Percentiles rank a stretch among this genome's conserved stretches.
These are phyloP conservation scores for Rhododendron henanense DNA, from an alignment of 148 eudicot species.

Conservation along the genomic window DNA sequence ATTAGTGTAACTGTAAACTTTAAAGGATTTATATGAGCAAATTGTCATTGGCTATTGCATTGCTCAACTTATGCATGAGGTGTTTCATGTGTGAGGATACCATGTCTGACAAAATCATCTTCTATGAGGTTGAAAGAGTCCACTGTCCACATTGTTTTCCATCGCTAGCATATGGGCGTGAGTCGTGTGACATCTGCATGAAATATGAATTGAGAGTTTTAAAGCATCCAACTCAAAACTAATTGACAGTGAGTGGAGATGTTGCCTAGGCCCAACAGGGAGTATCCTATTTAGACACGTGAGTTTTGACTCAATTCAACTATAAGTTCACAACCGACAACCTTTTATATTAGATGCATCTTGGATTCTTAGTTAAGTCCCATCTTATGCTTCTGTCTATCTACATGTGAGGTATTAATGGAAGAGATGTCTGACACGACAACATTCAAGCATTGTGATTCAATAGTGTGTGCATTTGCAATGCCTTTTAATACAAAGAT, in stretches of 20 bases:
- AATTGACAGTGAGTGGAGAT: not conserved
- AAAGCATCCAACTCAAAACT: not conserved
- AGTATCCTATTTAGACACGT: not conserved
- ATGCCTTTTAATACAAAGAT: not conserved
- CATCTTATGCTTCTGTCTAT: not conserved
- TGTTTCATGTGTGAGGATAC: not conserved
- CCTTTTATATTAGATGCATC: not conserved
- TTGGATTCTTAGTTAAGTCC: not conserved
- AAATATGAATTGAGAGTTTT: not conserved
- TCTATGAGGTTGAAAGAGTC: no score
- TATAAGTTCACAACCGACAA: not conserved
- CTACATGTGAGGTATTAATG: not conserved
- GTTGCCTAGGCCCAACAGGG: not conserved
- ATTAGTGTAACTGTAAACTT: not conserved
- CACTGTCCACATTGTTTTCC: not conserved
- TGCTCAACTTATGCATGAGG: not conserved
- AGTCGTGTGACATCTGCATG: not conserved
- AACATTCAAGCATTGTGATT: not conserved
- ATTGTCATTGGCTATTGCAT: not conserved
- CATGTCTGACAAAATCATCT: not conserved
- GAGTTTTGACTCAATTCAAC: not conserved
- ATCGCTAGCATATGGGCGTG: not conserved
- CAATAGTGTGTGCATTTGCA: not conserved
- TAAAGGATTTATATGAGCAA: not conserved
- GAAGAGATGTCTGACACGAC: not conserved